These are phyloP conservation scores for Choiromyces venosus DNA, from an alignment of 495 filamentous ascomycete species.

Conservation along the genomic window DNA sequence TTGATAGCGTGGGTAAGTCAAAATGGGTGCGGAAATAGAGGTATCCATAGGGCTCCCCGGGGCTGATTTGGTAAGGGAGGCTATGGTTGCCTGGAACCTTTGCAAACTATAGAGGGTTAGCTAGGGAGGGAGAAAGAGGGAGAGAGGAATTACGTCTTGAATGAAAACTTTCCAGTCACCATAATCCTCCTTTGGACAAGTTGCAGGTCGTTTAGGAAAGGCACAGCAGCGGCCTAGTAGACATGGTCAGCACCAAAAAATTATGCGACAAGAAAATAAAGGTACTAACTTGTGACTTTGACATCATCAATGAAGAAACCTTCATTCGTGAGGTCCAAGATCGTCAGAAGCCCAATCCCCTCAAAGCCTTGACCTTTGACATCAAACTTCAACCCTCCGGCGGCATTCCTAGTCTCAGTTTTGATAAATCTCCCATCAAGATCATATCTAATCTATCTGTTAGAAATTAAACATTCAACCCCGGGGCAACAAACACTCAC, in stretches of 20 bases:
- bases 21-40: not conserved
- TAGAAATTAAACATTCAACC: not conserved
- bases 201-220: not conserved
- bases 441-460: not conserved
- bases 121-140: not conserved
- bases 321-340: not conserved
- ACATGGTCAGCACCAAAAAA: not conserved
- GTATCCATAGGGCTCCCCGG: not conserved
- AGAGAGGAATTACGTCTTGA: not conserved
- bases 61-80: not conserved
- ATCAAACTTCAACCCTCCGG: not conserved
- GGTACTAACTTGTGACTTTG: conserved; percentile 1
- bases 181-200: not conserved
- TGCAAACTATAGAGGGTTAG: not conserved
- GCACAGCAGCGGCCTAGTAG: not conserved
- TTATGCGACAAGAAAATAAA: not conserved
- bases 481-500: not conserved
- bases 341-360: not conserved
- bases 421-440: not conserved
- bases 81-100: not conserved
- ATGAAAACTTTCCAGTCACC: not conserved
- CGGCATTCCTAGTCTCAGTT: not conserved
- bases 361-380: not conserved
- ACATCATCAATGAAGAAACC: not conserved
- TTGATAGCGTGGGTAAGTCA: not conserved